phyloP scores from a whole-genome alignment of 768 basidiomycete species.

The Leccinum pellstonianum region DNA sequence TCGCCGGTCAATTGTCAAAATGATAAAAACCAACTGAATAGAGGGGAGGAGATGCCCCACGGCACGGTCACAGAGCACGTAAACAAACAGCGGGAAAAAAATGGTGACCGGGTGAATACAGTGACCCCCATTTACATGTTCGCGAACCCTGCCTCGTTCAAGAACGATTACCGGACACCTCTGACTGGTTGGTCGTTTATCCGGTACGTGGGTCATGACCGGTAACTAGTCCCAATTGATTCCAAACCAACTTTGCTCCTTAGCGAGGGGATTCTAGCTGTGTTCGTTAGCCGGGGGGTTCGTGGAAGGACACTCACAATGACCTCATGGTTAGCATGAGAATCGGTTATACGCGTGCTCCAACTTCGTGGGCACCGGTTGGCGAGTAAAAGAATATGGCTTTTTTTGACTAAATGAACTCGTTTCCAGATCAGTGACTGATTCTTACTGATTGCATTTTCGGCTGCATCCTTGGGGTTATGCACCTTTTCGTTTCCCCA shows the following conservation, averaged over 20 bases:
- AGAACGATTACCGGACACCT: neutral
- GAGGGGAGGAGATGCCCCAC: neutral
- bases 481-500: neutral
- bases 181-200: neutral
- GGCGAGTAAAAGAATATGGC: neutral
- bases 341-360: neutral
- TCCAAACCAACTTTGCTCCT: neutral
- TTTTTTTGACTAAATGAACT: neutral
- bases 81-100: neutral
- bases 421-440: neutral
- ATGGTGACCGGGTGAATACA: neutral
- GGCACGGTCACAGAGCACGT: neutral
- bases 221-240: neutral
- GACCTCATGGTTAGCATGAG: neutral
- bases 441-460: neutral
- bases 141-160: neutral
- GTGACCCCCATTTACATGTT: neutral
- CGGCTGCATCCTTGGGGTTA: neutral
- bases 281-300: neutral
- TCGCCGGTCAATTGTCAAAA: neutral
- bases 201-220: neutral
- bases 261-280: neutral
- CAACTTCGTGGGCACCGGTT: neutral
- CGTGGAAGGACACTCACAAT: neutral
- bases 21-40: neutral